These are phyloP conservation scores for Pythium folliculosum DNA, from an alignment of 352 stramenopile species.

Conservation along the genomic window DNA sequence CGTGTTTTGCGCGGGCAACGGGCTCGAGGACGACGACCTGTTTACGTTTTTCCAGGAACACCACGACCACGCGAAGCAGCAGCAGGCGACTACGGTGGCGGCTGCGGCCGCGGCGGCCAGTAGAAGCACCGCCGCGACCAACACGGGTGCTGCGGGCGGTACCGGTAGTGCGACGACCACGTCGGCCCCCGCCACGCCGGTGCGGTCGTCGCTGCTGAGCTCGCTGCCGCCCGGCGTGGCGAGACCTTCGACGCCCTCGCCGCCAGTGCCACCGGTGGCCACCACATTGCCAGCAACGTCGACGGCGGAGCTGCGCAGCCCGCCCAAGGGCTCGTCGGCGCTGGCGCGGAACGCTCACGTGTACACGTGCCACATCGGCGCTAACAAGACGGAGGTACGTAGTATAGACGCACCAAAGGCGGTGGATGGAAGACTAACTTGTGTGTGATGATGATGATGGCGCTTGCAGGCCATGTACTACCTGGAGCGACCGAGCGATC, in stretches of 20 bases:
- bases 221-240: slow-evolving; percentile 16
- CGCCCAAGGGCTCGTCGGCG: slow-evolving; percentile 32
- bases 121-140: too few species aligned
- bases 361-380: slow-evolving; percentile 74
- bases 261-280: slow-evolving; percentile 2
- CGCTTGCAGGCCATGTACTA: slow-evolving; percentile 82
- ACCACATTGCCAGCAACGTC: slow-evolving; percentile 8
- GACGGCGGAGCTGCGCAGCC: slow-evolving; percentile 19
- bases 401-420: background rate
- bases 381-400: slow-evolving; percentile 70
- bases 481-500: slow-evolving; percentile 58
- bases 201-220: slow-evolving; percentile 15
- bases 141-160: slow-evolving; percentile 5
- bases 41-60: slow-evolving; percentile 86
- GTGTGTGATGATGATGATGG: background rate
- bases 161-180: background rate
- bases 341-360: slow-evolving; percentile 54
- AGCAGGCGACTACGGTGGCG: background rate
- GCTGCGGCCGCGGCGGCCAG: background rate
- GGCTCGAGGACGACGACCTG: slow-evolving; percentile 83
- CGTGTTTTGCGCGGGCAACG: slow-evolving; percentile 84
- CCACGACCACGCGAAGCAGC: slow-evolving; percentile 40
- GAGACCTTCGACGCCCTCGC: background rate
- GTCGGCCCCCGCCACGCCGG: background rate
- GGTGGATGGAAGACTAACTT: too few species aligned